A percentile compares a stretch with the other conserved stretches of the same genome.
phyloP scores from a whole-genome alignment of 257 asterid species.

The Anisodus acutangulus region DNA sequence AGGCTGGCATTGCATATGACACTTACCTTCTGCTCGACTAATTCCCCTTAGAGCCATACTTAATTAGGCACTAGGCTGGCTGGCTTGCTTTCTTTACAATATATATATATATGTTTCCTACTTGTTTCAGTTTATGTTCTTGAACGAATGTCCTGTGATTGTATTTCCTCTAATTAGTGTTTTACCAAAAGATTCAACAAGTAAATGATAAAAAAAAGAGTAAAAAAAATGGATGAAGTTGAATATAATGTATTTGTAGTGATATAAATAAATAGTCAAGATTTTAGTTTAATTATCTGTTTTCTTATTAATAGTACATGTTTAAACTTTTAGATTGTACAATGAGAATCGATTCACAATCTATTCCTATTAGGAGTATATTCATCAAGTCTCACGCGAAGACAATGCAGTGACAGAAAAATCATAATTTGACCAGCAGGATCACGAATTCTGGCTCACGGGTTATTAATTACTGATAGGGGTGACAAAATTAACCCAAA shows the following conservation, averaged over 20 bases:
- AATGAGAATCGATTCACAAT: not conserved
- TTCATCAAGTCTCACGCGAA: not conserved
- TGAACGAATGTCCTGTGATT: too few relatives aligned
- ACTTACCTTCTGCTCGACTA: constrained; percentile 54
- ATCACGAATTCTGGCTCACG: not conserved
- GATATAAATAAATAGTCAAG: not conserved
- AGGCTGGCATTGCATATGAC: constrained; percentile 68
- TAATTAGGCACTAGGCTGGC: not conserved
- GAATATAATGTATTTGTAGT: not conserved
- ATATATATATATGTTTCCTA: too few relatives aligned
- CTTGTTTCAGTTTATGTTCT: too few relatives aligned
- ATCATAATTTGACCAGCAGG: too few relatives aligned
- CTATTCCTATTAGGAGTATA: not conserved
- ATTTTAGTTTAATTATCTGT: not conserved
- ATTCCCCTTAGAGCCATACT: not conserved
- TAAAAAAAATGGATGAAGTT: too few relatives aligned
- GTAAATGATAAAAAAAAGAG: too few relatives aligned
- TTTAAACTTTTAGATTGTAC: not conserved
- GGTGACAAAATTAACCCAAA: too few relatives aligned
- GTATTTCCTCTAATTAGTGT: too few relatives aligned
- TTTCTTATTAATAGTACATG: not conserved
- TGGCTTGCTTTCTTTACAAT: too few relatives aligned
- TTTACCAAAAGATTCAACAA: too few relatives aligned
- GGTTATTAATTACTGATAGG: not conserved
- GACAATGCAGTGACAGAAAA: too few relatives aligned